Evolutionary conservation across 192 early-diverging fungal species (phyloP).

Genomic region (Entophlyctis luteolus): DNA sequence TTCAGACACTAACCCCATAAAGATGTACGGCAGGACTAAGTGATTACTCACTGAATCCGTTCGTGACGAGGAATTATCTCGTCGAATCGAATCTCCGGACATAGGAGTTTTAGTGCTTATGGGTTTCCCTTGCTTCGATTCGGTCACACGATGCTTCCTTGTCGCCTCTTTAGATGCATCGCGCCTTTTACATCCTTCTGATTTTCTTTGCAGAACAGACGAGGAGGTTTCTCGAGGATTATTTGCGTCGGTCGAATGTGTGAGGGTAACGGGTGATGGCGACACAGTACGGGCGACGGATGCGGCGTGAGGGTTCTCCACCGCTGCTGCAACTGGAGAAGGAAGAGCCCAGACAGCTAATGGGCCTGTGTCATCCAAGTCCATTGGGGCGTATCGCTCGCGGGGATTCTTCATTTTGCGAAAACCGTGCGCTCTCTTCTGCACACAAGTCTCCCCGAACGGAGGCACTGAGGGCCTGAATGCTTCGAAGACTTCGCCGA

Average conservation of each 20-base stretch:
- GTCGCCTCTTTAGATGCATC: neutral
- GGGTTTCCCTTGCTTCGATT: neutral
- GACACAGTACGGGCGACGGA: neutral
- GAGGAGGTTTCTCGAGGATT: neutral
- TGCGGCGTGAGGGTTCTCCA: neutral
- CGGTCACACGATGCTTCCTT: neutral
- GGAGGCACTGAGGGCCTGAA: no score
- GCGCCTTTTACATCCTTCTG: neutral
- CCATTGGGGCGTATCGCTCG: slow-evolving; percentile 18
- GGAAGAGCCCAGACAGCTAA: neutral
- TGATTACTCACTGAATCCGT: neutral
- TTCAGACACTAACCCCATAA: slow-evolving; percentile 33
- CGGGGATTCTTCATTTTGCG: neutral
- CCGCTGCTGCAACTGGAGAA: neutral
- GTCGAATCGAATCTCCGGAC: neutral
- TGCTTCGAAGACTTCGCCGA: no score
- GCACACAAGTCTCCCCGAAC: no score
- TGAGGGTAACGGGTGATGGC: neutral
- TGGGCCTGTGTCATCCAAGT: slow-evolving; percentile 7
- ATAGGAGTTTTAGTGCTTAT: no score
- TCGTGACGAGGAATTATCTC: neutral
- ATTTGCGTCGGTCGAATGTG: neutral
- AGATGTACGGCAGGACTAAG: slow-evolving; percentile 38
- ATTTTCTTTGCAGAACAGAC: neutral
- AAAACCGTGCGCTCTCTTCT: no score